These are phyloP conservation scores for Ascochyta rabiei DNA, from an alignment of 2,329 filamentous ascomycete genomes.

Conservation along the genomic window DNA sequence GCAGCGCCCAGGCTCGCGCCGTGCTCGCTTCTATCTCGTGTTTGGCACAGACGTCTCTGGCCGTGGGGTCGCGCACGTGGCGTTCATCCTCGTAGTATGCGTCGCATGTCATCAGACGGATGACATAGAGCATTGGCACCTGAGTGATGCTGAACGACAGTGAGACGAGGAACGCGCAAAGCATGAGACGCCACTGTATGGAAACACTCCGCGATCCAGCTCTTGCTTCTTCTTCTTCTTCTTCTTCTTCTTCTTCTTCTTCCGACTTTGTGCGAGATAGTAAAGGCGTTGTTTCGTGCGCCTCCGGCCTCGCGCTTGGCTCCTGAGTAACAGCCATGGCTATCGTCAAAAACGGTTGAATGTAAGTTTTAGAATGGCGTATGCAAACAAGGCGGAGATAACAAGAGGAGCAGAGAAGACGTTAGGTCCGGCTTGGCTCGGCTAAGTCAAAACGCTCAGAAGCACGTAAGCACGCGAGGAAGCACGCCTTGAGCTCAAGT, in stretches of 20 bases:
- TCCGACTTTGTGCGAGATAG: constrained; percentile 18
- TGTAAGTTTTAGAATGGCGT: background rate
- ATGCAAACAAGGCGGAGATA: too few species aligned
- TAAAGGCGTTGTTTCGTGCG: constrained; percentile 26
- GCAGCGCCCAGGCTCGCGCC: constrained; percentile 66
- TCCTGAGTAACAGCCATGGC: background rate
- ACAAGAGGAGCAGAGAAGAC: too few species aligned
- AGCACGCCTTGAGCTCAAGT: too few species aligned
- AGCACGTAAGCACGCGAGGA: too few species aligned
- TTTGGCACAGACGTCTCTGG: constrained; percentile 62
- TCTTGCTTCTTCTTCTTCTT: constrained; percentile 16
- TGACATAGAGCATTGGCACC: constrained; percentile 65
- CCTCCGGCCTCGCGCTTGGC: background rate
- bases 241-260: constrained; percentile 16
- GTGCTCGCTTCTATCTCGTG: constrained; percentile 69
- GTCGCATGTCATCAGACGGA: constrained; percentile 75
- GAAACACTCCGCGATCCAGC: constrained; percentile 8
- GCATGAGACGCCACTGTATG: constrained; percentile 55
- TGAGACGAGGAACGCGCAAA: constrained; percentile 66
- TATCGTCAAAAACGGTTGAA: background rate
- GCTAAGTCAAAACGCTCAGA: too few species aligned
- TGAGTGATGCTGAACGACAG: constrained; percentile 58
- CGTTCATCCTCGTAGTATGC: constrained; percentile 63
- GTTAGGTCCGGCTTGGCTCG: too few species aligned
- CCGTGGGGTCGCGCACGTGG: constrained; percentile 55